Base-by-base conservation (phyloP, 2,329 filamentous ascomycete species). In the Pseudocercospora fijiensis region DNA sequence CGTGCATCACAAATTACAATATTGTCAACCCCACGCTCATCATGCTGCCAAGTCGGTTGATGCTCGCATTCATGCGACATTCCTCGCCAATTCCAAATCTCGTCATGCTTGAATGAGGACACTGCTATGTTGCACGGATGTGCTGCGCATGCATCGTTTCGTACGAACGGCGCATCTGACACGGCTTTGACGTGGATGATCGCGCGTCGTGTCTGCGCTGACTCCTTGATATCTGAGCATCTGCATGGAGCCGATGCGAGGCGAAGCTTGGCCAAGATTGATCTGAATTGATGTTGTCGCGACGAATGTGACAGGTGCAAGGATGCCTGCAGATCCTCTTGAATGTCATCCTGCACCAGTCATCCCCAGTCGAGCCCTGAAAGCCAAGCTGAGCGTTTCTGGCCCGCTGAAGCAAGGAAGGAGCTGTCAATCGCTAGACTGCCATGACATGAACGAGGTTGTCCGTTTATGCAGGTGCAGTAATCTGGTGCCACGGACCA, bases 1-100 rank as follows among this genome's bases (percentile, higher is more conserved):
- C 37, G 55, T 45, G 55, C 55, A 57, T 57, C 16, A 57, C 26
- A 41, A 41, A 57, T 57, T 10, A 57, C 26, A 41, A 41, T 45
- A 20, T 28, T 33, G 27, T 43, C 27, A 24, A 11, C 58, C 47
- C 58, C 58, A 64, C 52, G 58, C 58, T 45, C 26, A 43, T 56
- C 47, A 53, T 53, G 45, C 45, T 49, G 45, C 20, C 45, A 18
- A 41, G 37, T 41, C 24, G 45, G 13, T 7, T 24, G 45, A 20
- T 22, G 18, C 8, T 49, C 20, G 45, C 20, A 26, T 49, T 26
- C 11, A 49, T 24, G 45, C 45, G 45, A 49, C 45, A 49, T 22
- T 49, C 20, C 45, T 26, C 45, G 45, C 45, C 45, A 49, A 49
- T 49, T 49, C 45, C 45, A 49, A 49, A 49, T 49, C 45, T 8